Evolutionary conservation across 1,139 yeast genomes (phyloP).

Genomic region (Neolecta irregularis): DNA sequence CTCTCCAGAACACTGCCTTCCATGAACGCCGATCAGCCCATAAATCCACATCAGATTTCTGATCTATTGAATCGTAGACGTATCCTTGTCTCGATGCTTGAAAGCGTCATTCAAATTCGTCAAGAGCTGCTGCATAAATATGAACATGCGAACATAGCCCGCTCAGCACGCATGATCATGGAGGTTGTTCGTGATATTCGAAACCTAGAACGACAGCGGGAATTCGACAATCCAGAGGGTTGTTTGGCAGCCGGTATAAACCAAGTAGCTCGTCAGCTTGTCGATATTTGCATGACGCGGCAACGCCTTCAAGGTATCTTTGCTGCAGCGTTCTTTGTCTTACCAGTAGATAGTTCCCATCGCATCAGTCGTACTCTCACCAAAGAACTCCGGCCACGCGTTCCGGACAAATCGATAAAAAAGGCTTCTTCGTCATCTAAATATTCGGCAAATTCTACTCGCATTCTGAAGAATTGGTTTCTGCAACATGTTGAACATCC

Average conservation of each 20-base stretch:
- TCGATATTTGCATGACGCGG: background rate
- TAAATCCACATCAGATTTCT: no score
- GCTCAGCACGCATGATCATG: background rate
- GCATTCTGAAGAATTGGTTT: slow-evolving; percentile 64
- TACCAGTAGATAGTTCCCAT: slow-evolving; percentile 1
- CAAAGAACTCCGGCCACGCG: no score
- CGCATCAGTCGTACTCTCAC: background rate
- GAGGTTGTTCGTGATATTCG: background rate
- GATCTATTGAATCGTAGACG: slow-evolving; percentile 9
- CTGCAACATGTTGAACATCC: slow-evolving; percentile 79
- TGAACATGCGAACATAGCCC: background rate
- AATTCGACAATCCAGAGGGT: background rate
- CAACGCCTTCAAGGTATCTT: background rate
- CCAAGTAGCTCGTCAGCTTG: slow-evolving; percentile 1
- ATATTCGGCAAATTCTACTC: slow-evolving; percentile 20
- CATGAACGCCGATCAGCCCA: no score
- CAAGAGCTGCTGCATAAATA: slow-evolving; percentile 2
- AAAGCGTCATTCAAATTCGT: slow-evolving; percentile 2
- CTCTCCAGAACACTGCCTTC: no score
- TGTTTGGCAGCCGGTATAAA: slow-evolving; percentile 1
- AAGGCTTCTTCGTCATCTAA: slow-evolving; percentile 56
- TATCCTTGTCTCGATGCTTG: slow-evolving; percentile 9
- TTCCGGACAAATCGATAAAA: background rate
- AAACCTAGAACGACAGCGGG: background rate
- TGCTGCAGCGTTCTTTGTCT: background rate